Conservation (phyloP, 345 rosid genomes). For the Eucalyptus curtisii region DNA sequence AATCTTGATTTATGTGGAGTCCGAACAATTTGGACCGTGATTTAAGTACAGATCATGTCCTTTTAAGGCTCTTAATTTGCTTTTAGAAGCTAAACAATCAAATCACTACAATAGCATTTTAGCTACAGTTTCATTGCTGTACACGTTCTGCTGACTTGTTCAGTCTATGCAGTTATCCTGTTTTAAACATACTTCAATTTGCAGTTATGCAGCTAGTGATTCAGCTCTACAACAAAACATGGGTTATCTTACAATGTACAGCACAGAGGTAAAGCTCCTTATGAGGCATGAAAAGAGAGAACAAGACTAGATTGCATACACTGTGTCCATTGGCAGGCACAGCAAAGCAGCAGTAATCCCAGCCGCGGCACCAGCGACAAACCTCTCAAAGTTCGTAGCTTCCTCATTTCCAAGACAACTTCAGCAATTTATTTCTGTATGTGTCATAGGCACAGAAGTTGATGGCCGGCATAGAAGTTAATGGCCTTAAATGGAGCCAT, state of each 20-base stretch:
- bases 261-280: background rate
- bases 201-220: background rate
- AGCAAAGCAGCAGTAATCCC: conserved; percentile 81
- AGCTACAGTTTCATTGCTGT: background rate
- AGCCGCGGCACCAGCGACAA: conserved; percentile 82
- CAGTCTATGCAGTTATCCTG: background rate
- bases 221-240: background rate
- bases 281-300: background rate
- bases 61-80: background rate
- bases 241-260: background rate
- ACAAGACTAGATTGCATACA: conserved; percentile 15
- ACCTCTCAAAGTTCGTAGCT: conserved; percentile 72
- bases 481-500: conserved; percentile 92
- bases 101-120: background rate
- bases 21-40: background rate
- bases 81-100: background rate
- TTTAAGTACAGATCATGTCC: background rate
- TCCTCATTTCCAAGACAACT: conserved; percentile 51
- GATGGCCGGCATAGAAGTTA: conserved; percentile 82
- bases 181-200: background rate
- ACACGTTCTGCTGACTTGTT: background rate
- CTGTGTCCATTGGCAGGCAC: conserved; percentile 92
- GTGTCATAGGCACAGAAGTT: conserved; percentile 87
- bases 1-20: background rate
- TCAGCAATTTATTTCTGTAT: conserved; percentile 52